Evolutionary conservation across 306 rosid genomes (phyloP), one percentile per base, ranked within the genome.

Genomic region (Dryas drummondii): DNA sequence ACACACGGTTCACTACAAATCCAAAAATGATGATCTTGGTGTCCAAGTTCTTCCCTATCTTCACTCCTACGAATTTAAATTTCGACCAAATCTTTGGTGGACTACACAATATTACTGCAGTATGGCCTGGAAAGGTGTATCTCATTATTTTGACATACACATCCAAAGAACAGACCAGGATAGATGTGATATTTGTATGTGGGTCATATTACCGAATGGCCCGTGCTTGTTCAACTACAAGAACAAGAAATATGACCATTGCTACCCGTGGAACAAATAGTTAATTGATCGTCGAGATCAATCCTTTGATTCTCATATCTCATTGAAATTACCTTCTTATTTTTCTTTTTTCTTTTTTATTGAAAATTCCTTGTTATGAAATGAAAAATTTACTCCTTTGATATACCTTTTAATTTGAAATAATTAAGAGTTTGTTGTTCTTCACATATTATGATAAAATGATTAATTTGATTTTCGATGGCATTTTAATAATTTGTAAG

Each of bases 181-280:
- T 0, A 42, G 37, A 32, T 32, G 37, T 32, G 37, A 32, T 32
- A 17, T 42, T 15, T 53, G 46, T 15, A 2, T 1, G 8, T 76
- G 79, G 73, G 26, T 6, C 9, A 66, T 66, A 4, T 19, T 1
- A 9, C 9, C 5, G 4, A 6, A 13, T 40, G 73, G 73, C 7
- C 80, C 73, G 16, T 76, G 67, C 66, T 22, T 66, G 79, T 26
- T 26, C 22, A 12, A 68, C 12, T 44, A 27, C 10, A 19, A 17
- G 14, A 47, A 45, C 32, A 5, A 13, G 14, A 6, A 41, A 9
- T 63, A 13, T 26, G 80, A 76, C 19, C 4, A 57, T 37, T 46
- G 68, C 56, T 76, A 76, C 37, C 4, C 4, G 0, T 76, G 80
- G 80, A 68, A 76, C 8, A 32, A 32, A 32, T 32, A 32, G 37